phyloP scores from a whole-genome alignment of 1,284 basidiomycete species.

The Fomitopsis betulina region DNA sequence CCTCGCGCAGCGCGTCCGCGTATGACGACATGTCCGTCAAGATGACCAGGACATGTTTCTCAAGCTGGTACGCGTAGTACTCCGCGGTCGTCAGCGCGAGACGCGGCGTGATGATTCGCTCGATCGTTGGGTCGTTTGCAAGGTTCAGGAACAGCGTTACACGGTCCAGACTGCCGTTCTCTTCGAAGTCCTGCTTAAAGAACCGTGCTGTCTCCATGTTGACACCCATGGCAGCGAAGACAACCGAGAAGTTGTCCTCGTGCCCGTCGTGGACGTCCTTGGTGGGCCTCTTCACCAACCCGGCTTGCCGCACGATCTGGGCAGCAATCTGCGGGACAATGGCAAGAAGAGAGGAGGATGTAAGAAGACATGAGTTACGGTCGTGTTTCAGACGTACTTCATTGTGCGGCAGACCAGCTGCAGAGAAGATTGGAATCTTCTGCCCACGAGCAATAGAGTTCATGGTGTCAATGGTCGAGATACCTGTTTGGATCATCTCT shows the following conservation, averaged over 20 bases:
- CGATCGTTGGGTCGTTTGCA: conserved; percentile 99
- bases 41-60: conserved; percentile 99
- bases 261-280: conserved; percentile 99
- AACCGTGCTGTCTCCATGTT: conserved; percentile 99
- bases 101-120: conserved; percentile 99
- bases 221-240: conserved; percentile 99
- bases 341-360: conserved; percentile 2
- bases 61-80: conserved; percentile 99
- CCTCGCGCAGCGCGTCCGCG: conserved; percentile 96
- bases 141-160: conserved; percentile 99
- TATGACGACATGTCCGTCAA: conserved; percentile 99
- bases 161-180: conserved; percentile 96
- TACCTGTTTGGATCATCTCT: conserved; percentile 99
- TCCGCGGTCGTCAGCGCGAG: conserved; percentile 98
- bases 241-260: conserved; percentile 99
- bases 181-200: conserved; percentile 99
- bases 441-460: conserved; percentile 99
- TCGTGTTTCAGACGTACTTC: conserved; percentile 51
- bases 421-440: conserved; percentile 99
- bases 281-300: conserved; percentile 90
- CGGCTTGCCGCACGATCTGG: conserved; percentile 99
- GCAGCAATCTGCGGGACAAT: conserved; percentile 82
- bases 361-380: conserved; percentile 11
- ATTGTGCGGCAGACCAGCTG: conserved; percentile 98
- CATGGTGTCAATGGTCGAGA: conserved; percentile 98